Percentiles rank a stretch among this genome's conserved stretches.
Evolutionary conservation across 345 rosid species (phyloP).

Genomic region (Kernera saxatilis): DNA sequence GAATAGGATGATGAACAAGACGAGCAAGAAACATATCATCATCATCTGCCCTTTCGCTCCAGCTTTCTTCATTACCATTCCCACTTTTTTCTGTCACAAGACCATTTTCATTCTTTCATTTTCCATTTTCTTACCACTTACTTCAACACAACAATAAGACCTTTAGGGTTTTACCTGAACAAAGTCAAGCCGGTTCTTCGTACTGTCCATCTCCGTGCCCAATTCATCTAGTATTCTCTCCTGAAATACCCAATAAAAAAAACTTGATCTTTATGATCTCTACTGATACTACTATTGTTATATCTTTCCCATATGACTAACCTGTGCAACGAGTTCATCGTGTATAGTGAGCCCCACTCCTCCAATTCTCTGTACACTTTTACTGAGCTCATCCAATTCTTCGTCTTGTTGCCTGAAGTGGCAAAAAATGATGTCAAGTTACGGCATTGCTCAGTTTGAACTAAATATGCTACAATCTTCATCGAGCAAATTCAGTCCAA

Average conservation of each 20-base stretch:
- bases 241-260: slow-evolving; percentile 38
- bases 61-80: slow-evolving; percentile 97
- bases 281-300: not conserved
- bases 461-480: not conserved
- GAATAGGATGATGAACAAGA: slow-evolving; percentile 77
- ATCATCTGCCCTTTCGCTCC: slow-evolving; percentile 85
- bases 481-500: not conserved
- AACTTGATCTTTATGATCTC: slow-evolving; percentile 11
- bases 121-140: not conserved
- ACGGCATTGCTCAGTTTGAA: not conserved
- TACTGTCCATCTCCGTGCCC: slow-evolving; percentile 85
- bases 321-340: slow-evolving; percentile 93
- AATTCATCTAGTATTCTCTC: slow-evolving; percentile 80
- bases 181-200: slow-evolving; percentile 88
- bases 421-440: not conserved
- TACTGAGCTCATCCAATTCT: slow-evolving; percentile 93
- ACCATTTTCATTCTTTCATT: not conserved
- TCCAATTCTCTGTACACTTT: slow-evolving; percentile 86
- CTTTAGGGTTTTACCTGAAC: slow-evolving; percentile 57
- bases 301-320: slow-evolving; percentile 10
- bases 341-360: slow-evolving; percentile 96
- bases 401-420: slow-evolving; percentile 82
- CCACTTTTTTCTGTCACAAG: slow-evolving; percentile 81
- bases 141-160: not conserved
- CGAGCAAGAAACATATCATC: slow-evolving; percentile 83